A percentile compares a stretch with the other conserved stretches of the same genome.
Evolutionary conservation across 805 yeast genomes (phyloP).

Genomic region (Yarrowia sp.): DNA sequence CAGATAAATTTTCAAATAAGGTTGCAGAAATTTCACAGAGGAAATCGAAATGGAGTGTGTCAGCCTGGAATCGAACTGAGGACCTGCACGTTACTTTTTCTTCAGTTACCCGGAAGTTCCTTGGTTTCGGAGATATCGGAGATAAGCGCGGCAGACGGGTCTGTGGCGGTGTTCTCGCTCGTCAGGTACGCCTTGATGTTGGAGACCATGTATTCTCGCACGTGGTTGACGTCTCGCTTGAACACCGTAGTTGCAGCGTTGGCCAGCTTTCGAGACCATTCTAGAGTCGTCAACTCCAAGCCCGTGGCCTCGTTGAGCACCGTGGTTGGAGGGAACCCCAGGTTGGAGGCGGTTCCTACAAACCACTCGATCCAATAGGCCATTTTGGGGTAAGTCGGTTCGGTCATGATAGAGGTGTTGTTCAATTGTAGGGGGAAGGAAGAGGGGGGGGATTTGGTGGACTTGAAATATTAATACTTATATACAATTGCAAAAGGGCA

Average conservation of each 20-base stretch:
- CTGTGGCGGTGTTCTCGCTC: not conserved
- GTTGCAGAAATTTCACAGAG: not conserved
- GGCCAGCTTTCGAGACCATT: constrained; percentile 20
- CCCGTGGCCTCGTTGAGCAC: constrained; percentile 35
- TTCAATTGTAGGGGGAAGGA: not conserved
- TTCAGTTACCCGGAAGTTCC: constrained; percentile 33
- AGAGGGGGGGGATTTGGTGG: not conserved
- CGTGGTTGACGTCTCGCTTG: constrained; percentile 6
- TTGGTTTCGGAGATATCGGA: constrained; percentile 32
- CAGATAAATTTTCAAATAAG: constrained; percentile 23
- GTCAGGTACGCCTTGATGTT: constrained; percentile 10
- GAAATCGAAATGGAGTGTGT: too few species aligned
- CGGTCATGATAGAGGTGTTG: not conserved
- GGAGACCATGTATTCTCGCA: constrained; percentile 9
- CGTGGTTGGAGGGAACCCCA: constrained; percentile 18
- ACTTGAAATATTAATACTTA: not conserved
- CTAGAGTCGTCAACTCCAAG: constrained; percentile 16
- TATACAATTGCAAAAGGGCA: not conserved
- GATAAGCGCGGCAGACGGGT: constrained; percentile 3
- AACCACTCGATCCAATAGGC: constrained; percentile 35
- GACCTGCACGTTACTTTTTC: too few species aligned
- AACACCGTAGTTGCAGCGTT: not conserved
- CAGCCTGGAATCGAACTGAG: too few species aligned
- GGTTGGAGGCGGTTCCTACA: constrained; percentile 21
- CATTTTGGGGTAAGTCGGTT: constrained; percentile 29